Evolutionary conservation across 257 asterid species (phyloP).

Genomic region (Osmanthus fragrans): DNA sequence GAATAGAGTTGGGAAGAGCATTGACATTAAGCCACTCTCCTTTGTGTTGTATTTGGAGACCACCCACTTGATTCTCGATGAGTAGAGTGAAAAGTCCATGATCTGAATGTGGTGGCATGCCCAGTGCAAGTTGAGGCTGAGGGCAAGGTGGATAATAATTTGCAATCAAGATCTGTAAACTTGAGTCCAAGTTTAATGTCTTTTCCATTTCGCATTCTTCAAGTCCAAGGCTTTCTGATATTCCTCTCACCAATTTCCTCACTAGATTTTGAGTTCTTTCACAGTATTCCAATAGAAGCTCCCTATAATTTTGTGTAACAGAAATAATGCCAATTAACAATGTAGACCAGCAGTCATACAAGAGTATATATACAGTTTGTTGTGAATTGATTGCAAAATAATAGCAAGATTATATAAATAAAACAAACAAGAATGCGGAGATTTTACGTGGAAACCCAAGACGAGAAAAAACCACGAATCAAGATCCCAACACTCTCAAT

Average conservation of each 20-base stretch:
- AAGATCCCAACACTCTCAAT: too few relatives aligned
- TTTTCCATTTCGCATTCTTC: slow-evolving; percentile 43
- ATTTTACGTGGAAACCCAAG: too few relatives aligned
- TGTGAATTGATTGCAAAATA: too few relatives aligned
- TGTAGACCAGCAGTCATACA: neutral
- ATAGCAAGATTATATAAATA: too few relatives aligned
- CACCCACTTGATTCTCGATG: slow-evolving; percentile 57
- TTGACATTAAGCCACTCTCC: slow-evolving; percentile 60
- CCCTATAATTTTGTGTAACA: slow-evolving; percentile 26
- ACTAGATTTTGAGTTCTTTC: slow-evolving; percentile 40
- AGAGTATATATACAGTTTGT: neutral
- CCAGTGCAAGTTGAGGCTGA: slow-evolving; percentile 62
- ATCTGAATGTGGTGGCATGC: slow-evolving; percentile 76
- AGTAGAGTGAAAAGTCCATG: slow-evolving; percentile 80
- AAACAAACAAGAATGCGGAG: too few relatives aligned
- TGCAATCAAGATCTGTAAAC: slow-evolving; percentile 44
- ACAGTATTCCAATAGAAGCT: slow-evolving; percentile 41
- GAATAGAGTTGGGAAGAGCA: slow-evolving; percentile 55
- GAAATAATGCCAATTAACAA: neutral
- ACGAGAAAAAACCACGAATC: too few relatives aligned
- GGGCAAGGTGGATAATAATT: slow-evolving; percentile 76
- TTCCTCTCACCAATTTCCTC: slow-evolving; percentile 36
- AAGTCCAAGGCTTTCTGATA: slow-evolving; percentile 57
- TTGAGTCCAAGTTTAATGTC: slow-evolving; percentile 41
- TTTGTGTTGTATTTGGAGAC: slow-evolving; percentile 59